Evolutionary conservation across 345 rosid genomes (phyloP), one percentile per base, ranked within the genome.

Genomic region (Euphorbia lathyris): DNA sequence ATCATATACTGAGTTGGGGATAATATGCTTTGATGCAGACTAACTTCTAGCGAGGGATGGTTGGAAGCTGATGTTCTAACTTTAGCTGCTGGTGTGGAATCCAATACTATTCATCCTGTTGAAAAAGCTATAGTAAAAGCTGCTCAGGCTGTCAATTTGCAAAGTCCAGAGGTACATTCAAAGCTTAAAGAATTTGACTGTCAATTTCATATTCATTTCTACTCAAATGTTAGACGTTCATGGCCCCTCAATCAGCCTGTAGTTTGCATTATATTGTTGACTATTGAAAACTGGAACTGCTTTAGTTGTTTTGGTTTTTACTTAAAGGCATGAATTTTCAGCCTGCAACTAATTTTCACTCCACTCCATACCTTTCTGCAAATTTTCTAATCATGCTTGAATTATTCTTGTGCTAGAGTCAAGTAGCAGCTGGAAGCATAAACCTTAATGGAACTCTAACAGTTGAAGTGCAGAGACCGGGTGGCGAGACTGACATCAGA

Each of bases 401-500:
- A 63, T 72, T 76, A 51, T 58, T 30, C 60, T 70, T 77, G 52
- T 77, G 79, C 78, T 78, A 94, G 97, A 87, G 90, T 86, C 86
- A 91, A 85, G 93, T 91, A 69, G 91, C 90, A 38, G 98, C n/a
- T n/a, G n/a, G n/a, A n/a, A n/a, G n/a, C n/a, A n/a, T n/a, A n/a
- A n/a, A n/a, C n/a, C n/a, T n/a, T n/a, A n/a, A n/a, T n/a, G n/a
- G n/a, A n/a, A n/a, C n/a, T n/a, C n/a, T n/a, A n/a, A n/a, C n/a
- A n/a, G n/a, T n/a, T n/a, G n/a, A n/a, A n/a, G n/a, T n/a, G n/a
- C n/a, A n/a, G n/a, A n/a, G n/a, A n/a, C n/a, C 98, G 64, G 98
- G 98, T 69, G 97, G 98, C 32, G 98, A 94, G 85, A 94, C 98
- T 81, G 87, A 93, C 63, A 85, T 94, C 62, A 95, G 88, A 65